Percentiles rank a stretch among this genome's conserved stretches.
Conservation (phyloP, 495 filamentous ascomycete genomes). For the Daldinia vernicosa region DNA sequence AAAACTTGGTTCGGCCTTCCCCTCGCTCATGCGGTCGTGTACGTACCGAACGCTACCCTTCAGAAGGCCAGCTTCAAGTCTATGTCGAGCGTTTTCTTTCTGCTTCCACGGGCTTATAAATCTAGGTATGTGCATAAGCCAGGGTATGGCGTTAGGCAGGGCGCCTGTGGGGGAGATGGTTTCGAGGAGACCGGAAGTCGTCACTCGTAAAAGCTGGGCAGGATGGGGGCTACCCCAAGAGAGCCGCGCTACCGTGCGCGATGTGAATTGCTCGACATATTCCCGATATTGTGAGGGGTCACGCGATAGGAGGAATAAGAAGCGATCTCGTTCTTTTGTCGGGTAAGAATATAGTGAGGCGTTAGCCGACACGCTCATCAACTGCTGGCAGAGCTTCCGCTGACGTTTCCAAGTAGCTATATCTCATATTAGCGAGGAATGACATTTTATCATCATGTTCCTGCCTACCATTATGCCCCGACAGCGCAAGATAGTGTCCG, state of each 20-base stretch:
- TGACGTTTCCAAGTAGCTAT: constrained; percentile 67
- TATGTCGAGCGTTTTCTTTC: constrained; percentile 54
- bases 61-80: constrained; percentile 51
- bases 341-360: constrained; percentile 61
- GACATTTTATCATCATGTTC: not conserved
- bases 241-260: constrained; percentile 65
- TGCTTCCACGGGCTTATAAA: constrained; percentile 62
- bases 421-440: constrained; percentile 12
- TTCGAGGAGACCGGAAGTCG: constrained; percentile 66
- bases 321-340: constrained; percentile 61
- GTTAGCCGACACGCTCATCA: constrained; percentile 60
- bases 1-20: constrained; percentile 50
- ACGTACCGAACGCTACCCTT: constrained; percentile 55
- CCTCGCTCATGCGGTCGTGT: constrained; percentile 36
- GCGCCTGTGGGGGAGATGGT: constrained; percentile 66
- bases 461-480: constrained; percentile 58
- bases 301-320: constrained; percentile 56
- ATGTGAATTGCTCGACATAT: constrained; percentile 66
- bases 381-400: constrained; percentile 64
- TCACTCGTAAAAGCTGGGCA: constrained; percentile 60
- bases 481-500: constrained; percentile 64
- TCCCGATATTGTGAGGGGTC: constrained; percentile 60
- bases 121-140: constrained; percentile 55
- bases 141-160: constrained; percentile 59
- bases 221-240: constrained; percentile 64